Percentiles rank a stretch among this genome's conserved stretches.
phyloP scores from a whole-genome alignment of 202 grass and related monocot genomes.

The Carex arenaria region DNA sequence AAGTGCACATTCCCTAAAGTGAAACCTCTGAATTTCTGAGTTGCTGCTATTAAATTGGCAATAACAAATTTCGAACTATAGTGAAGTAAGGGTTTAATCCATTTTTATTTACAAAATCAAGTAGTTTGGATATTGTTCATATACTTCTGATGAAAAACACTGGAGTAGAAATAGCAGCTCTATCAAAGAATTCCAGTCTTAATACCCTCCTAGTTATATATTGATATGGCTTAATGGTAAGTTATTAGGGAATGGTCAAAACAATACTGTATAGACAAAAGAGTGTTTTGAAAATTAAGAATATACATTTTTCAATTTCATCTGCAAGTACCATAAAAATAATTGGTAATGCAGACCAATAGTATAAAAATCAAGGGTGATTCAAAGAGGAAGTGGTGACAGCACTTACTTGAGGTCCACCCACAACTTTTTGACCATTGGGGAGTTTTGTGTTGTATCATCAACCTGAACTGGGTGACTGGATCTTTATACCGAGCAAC shows the following conservation, averaged over 20 bases:
- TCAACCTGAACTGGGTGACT: slow-evolving; percentile 83
- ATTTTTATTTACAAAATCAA: not conserved
- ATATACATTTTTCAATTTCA: slow-evolving; percentile 21
- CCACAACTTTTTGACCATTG: slow-evolving; percentile 99
- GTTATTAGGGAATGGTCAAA: not conserved
- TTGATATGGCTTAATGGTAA: not conserved
- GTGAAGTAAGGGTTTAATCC: not conserved
- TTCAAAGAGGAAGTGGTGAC: not conserved
- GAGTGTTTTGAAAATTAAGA: not conserved
- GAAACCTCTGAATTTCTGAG: too few relatives aligned
- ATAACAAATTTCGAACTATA: not conserved
- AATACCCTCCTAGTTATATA: not conserved
- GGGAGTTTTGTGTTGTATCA: slow-evolving; percentile 86
- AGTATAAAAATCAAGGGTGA: slow-evolving; percentile 23
- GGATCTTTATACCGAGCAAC: slow-evolving; percentile 98
- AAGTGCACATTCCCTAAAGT: not conserved
- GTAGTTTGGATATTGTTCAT: not conserved
- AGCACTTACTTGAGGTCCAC: slow-evolving; percentile 85
- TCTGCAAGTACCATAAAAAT: not conserved
- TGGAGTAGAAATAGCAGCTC: not conserved
- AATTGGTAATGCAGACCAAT: not conserved
- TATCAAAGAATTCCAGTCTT: not conserved
- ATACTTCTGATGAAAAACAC: not conserved
- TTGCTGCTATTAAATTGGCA: not conserved
- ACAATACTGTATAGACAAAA: not conserved